Base-by-base conservation (phyloP, 1,284 basidiomycete genomes). In the Volvariella volvacea region DNA sequence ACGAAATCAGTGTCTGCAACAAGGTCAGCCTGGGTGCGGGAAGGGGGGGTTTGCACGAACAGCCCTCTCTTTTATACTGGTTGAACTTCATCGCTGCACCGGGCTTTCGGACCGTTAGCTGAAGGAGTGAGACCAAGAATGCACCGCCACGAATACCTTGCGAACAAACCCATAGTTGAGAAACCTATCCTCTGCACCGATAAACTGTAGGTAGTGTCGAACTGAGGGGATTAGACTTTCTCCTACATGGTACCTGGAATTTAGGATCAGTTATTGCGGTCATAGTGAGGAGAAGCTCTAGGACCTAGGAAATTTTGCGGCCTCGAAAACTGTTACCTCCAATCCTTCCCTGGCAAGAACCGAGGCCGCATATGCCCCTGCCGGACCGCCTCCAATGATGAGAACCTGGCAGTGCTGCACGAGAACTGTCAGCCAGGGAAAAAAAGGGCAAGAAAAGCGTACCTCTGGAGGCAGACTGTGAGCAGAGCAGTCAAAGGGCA, bases 311-410 rank as follows among this genome's bases (percentile, higher is more conserved):
- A 87, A 88, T 52, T 78, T 74, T 19, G 74, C 68, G 14, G 78
- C 70, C 61, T 88, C 85, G 31, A 88, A 64, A 17, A 88, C 54
- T 15, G 78, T 78, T 45, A 86, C 83, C 42, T 79, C 65, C 36
- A 84, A 57, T 2, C 86, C 85, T 61, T 88, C 86, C 34, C 80
- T 65, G 2, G 81, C 80, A 14, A 88, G 73, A 28, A 71, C 78
- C n/a, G 80, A 67, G 2, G 84, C 83, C 36, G 82, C 71, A 56
- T 85, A 88, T 47, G 76, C 78, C 21, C 85, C 85, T 15, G 76
- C 78, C 7, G 85, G 85, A n/a, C 86, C 86, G 41, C 75, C 78
- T n/a, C 78, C 77, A 16, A 80, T 59, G 36, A 80, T 59, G 15
- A 80, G 71, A 41, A 80, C 65, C 41, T 74, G 68, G 0, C 68